Base-by-base conservation (phyloP, 345 rosid species). In the Salix koriyanagi region DNA sequence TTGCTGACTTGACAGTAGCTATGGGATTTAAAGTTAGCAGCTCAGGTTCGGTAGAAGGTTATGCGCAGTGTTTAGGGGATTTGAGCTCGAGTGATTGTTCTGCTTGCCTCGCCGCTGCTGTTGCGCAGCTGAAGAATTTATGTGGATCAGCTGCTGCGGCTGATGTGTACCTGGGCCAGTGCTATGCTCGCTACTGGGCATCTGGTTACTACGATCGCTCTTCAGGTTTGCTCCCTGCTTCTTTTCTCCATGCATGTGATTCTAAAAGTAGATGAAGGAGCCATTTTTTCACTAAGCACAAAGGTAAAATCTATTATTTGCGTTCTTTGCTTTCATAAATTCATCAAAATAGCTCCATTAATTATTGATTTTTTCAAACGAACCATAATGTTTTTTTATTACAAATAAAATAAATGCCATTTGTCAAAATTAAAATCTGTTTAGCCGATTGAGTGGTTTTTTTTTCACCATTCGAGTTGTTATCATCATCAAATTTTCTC, bases 81-180 rank as follows among this genome's bases (percentile, higher is more conserved):
- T 82, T 92, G 81, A 87, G 80, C 69, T 21, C 86, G 7, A 68
- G 70, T 7, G 97, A 91, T 76, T 94, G 98, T 80, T 79, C 92
- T 56, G 10, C 84, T 65, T 94, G 98, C 85, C 80, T 92, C 19
- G 85, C 82, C 0, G 91, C 87, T 11, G 89, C 90, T 15, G 94
- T 89, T 60, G 89, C 83, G 28, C 82, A 87, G 75, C 54, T 90
- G 75, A 94, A 90, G 88, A 88, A 69, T 68, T 76, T 88, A 30
- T 92, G 97, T 48, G 99, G 97, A 65, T 88, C 97, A 1, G 94
- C 99, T 23, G 92, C 90, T 0, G 94, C 99, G 0, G 96, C 90
- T 4, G 97, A 90, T 61, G 93, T 92, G 65, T 95, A 82, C 87
- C 84, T 89, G 79, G 93, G 86, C 32, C 95, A 93, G 85, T 95